Evolutionary conservation across 805 yeast species (phyloP).

Genomic region (Myxozyma mucilagina): DNA sequence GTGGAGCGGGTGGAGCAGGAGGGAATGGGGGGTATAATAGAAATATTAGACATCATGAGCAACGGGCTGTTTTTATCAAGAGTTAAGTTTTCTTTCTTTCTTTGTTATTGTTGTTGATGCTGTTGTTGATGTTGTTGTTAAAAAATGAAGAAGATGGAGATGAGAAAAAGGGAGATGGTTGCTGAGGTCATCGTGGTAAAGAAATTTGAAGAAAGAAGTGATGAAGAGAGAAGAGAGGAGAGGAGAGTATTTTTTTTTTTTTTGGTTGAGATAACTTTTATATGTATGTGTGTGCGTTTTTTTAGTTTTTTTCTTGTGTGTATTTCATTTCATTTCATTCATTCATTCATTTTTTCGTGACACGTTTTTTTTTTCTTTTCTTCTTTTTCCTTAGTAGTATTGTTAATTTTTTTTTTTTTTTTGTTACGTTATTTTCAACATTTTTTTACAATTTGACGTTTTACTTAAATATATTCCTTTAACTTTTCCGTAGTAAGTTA

Average conservation of each 20-base stretch:
- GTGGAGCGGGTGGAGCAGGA: too few species aligned
- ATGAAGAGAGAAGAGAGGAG: too few species aligned
- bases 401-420: neutral
- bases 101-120: neutral
- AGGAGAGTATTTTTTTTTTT: too few species aligned
- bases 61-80: slow-evolving; percentile 60
- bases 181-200: too few species aligned
- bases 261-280: too few species aligned
- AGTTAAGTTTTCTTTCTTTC: slow-evolving; percentile 21
- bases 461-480: neutral
- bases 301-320: neutral
- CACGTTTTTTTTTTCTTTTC: neutral
- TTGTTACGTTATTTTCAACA: neutral
- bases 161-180: too few species aligned
- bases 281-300: neutral
- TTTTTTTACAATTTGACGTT: neutral
- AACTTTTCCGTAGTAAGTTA: neutral
- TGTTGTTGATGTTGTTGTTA: too few species aligned
- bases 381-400: too few species aligned
- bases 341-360: neutral
- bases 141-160: too few species aligned
- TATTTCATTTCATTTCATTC: neutral
- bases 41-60: slow-evolving; percentile 50
- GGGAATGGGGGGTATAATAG: too few species aligned
- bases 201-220: too few species aligned